These are phyloP conservation scores for Diplogelasinospora grovesii DNA, from an alignment of 495 filamentous ascomycete genomes.

Conservation along the genomic window DNA sequence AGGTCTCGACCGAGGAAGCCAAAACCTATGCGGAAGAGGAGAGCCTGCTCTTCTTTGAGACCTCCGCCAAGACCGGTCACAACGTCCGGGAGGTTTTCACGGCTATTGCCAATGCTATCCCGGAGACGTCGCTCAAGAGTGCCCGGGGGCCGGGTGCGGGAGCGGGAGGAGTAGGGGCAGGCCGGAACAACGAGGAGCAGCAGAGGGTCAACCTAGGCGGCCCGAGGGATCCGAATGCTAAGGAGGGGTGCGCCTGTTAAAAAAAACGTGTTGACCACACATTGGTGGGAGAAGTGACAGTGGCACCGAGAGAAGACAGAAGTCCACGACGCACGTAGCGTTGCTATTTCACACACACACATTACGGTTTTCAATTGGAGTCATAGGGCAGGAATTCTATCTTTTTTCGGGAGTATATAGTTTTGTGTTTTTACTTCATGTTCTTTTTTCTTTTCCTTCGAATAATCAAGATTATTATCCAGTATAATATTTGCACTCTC, in stretches of 20 bases:
- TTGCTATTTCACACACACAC: too few species aligned
- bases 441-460: too few species aligned
- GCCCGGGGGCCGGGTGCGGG: conserved; percentile 60
- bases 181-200: conserved; percentile 52
- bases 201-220: conserved; percentile 66
- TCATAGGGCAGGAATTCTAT: conserved; percentile 5
- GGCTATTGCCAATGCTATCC: conserved; percentile 95
- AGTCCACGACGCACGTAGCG: too few species aligned
- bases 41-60: conserved; percentile 91
- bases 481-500: too few species aligned
- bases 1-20: conserved; percentile 82
- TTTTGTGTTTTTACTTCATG: too few species aligned
- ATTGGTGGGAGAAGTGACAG: background rate
- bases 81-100: conserved; percentile 96
- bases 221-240: conserved; percentile 55
- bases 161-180: conserved; percentile 48
- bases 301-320: too few species aligned
- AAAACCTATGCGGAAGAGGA: conserved; percentile 93
- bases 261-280: background rate
- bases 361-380: conserved; percentile 12
- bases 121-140: conserved; percentile 90
- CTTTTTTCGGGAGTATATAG: conserved; percentile 5
- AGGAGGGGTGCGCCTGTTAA: conserved; percentile 91
- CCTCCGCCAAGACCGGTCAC: conserved; percentile 88
- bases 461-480: too few species aligned